phyloP scores from a whole-genome alignment of 139 green algal genomes.

The Chlamydomonas sp. region DNA sequence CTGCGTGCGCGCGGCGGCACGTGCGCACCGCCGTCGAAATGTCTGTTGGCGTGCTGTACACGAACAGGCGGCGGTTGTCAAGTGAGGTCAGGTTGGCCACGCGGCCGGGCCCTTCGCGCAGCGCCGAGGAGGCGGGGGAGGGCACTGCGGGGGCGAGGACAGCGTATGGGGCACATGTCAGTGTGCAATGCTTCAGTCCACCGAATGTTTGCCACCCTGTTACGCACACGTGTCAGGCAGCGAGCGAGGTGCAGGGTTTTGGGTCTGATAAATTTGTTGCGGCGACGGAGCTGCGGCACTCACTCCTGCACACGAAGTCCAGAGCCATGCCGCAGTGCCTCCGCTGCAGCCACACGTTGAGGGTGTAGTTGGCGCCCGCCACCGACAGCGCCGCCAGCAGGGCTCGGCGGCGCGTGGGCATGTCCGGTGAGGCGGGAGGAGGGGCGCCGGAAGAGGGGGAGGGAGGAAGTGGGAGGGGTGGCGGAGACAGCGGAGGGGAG shows the following conservation, averaged over 20 bases:
- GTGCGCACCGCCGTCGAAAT: not conserved
- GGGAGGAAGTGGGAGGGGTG: not conserved
- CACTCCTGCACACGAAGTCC: constrained; percentile 5
- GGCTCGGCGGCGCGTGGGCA: not conserved
- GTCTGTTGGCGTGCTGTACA: not conserved
- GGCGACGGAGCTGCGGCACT: too few species aligned
- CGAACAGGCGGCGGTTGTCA: not conserved
- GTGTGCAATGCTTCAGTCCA: too few species aligned
- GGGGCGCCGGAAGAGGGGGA: not conserved
- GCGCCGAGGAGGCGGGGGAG: not conserved
- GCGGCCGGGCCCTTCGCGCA: not conserved
- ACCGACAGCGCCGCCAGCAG: not conserved
- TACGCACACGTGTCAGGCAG: too few species aligned
- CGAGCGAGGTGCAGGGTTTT: too few species aligned
- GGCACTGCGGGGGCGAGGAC: not conserved
- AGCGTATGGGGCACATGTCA: too few species aligned
- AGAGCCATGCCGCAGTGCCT: not conserved
- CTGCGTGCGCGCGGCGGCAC: not conserved
- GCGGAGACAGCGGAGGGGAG: not conserved
- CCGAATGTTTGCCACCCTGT: too few species aligned
- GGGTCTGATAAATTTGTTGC: too few species aligned
- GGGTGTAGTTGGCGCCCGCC: not conserved
- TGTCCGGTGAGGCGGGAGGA: not conserved
- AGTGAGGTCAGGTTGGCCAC: not conserved
- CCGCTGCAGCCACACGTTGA: constrained; percentile 5